Percentiles rank a stretch among this genome's conserved stretches.
Conservation (phyloP, 176 grass and related monocot genomes). For the Neostapfia colusana region DNA sequence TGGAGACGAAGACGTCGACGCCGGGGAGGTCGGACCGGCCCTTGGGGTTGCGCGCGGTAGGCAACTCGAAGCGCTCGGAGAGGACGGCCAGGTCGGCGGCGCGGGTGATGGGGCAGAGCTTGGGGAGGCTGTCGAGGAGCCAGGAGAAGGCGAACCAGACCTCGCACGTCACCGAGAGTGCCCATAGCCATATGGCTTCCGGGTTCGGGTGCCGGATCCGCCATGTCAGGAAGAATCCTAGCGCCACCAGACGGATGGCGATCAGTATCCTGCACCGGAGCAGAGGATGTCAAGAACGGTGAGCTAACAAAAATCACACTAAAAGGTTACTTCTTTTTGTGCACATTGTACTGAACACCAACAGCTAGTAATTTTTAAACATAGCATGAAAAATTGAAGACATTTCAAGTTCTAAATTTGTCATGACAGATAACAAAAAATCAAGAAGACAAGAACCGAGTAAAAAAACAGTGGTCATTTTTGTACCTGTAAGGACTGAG, state of each 20-base stretch:
- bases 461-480: background rate
- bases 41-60: slow-evolving; percentile 75
- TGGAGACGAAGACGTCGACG: slow-evolving; percentile 85
- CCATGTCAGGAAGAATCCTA: slow-evolving; percentile 88
- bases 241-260: slow-evolving; percentile 59
- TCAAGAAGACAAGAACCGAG: background rate
- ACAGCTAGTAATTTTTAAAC: background rate
- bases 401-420: no score
- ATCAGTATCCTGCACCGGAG: slow-evolving; percentile 62
- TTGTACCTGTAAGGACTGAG: slow-evolving; percentile 90
- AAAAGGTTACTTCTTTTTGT: background rate
- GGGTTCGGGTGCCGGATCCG: slow-evolving; percentile 75
- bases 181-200: slow-evolving; percentile 86
- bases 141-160: slow-evolving; percentile 98
- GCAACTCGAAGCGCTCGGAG: slow-evolving; percentile 66
- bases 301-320: background rate
- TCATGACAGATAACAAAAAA: no score
- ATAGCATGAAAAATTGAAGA: no score
- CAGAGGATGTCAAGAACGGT: background rate
- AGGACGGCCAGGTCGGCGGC: slow-evolving; percentile 78
- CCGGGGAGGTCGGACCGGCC: slow-evolving; percentile 86
- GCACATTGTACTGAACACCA: background rate
- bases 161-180: slow-evolving; percentile 72
- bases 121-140: slow-evolving; percentile 90
- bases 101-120: slow-evolving; percentile 75